Evolutionary conservation across 805 yeast genomes (phyloP), one percentile per base, ranked within the genome.

Genomic region (Zygoascus biomembranicola): DNA sequence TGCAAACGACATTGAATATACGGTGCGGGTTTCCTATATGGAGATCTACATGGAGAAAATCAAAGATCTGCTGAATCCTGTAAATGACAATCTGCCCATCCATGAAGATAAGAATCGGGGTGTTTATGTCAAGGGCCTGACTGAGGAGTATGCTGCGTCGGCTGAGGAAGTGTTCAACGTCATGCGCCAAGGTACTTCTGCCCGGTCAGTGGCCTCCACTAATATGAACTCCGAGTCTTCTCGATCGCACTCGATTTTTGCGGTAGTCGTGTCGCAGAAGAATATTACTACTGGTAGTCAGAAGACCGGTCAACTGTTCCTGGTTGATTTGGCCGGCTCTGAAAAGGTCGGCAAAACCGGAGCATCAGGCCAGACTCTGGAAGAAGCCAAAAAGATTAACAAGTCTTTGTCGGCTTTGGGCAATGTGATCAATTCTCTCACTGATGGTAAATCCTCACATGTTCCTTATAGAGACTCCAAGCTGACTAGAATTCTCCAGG

Each of bases 281-380:
- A 75, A 78, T 59, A 56, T 73, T 18, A 68, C 68, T 2, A 73
- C 77, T n/a, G 87, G 85, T 13, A 74, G 80, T 6, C 73, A 78
- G 19, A 84, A 80, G 63, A 73, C 76, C 41, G 84, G 90, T 5
- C 81, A 79, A 55, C 72, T 89, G 55, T 85, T 82, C 61, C 67
- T 89, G 39, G 92, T 88, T 11, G 97, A 89, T 69, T 73, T 89
- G 58, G 96, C 96, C 0, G 96, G 96, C 5, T 83, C 92, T 20
- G 96, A 90, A 66, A 86, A 82, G 65, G 80, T 84, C 41, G 81
- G 81, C 54, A 84, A 82, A 58, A 81, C 94, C 0, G 92, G 94
- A 2, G 92, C 90, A 0, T 68, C 79, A 0, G 94, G 94, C 1
- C 81, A 80, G 59, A 76, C 83, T 1, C 70, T 86, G 8, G 90